Evolutionary conservation across 306 rosid genomes (phyloP), one percentile per base, ranked within the genome.

Genomic region (Quercus glauca): DNA sequence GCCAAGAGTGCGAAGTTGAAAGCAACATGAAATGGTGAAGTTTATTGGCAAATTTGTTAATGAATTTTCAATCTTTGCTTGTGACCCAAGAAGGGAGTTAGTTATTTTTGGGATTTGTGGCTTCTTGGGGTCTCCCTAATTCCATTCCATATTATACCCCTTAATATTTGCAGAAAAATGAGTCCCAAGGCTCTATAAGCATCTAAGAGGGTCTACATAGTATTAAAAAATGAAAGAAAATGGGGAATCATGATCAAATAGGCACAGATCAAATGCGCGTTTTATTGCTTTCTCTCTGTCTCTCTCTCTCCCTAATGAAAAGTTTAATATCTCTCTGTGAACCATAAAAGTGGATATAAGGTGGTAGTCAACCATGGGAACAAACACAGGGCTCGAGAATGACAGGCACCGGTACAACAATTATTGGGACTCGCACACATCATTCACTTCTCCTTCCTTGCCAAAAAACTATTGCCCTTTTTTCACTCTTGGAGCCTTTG

Each of bases 311-410:
- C 5, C 51, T 3, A 18, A 33, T 13, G 56, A 51, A 19, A 19
- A 51, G 59, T 33, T 19, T 67, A 49, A 12, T 18, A 18, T 67
- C 52, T 15, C 52, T 67, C 51, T 68, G 21, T 57, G 58, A 58
- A 37, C 45, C 71, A 57, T 55, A 69, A 70, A 79, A 79, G 78
- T 12, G 1, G 45, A 37, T 8, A 68, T 43, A 55, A 76, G 83
- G 64, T 74, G 78, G 88, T 79, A 88, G 95, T 91, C 86, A 91
- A 89, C 89, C 80, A 76, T 77, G 90, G 92, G 93, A 87, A 91
- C 93, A 86, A 52, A 81, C 93, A 81, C 93, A 86, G 85, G 96
- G 96, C 96, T 91, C 93, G 96, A 91, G 96, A 84, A 89, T 76
- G 81, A 77, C 87, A 73, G 55, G 13, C 74, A 79, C 71, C 78